Evolutionary conservation across 257 asterid genomes (phyloP), one percentile per base, ranked within the genome.

Genomic region (Plantago ovata): DNA sequence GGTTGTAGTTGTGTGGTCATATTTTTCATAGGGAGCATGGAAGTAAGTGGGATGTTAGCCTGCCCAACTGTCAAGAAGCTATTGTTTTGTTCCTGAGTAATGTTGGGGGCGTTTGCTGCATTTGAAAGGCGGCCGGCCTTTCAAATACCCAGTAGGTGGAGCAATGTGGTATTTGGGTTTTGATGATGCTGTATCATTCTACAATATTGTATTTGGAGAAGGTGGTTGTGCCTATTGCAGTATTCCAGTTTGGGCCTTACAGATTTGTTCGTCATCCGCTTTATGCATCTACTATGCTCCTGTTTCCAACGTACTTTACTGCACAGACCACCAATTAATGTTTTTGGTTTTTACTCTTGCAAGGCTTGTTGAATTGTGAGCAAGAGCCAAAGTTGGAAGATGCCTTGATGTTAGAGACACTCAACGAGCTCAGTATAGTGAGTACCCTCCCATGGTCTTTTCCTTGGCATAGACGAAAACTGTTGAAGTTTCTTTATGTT

Each of bases 171-270:
- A 74, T 88, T 10, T 93, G 96, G 95, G 72, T 28, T 53, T 63
- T 89, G 79, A 81, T 93, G 43, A 45, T 75, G 87, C 99, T 89
- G 73, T 86, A 93, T 57, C 83, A 86, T 38, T 79, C 99, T 18
- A 78, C 96, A 0, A 56, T 77, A 72, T 89, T 89, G 72, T 93
- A 93, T 67, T 93, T 97, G 7, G 94, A 84, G 81, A 89, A 86
- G 75, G 94, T 93, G 53, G 97, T 89, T 54, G 97, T 82, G 60
- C 97, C 99, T 13, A 86, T 92, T 0, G 85, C 86, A 52, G 99
- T 93, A 11, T 97, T 93, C 57, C 87, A 79, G 66, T 89, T 93
- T 66, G 97, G 99, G 1, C 99, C 99, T 16, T 93, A 84, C 44
- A 82, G 99, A 51, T 72, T 84, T 13, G 81, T 93, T 14, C 91